A percentile compares a stretch with the other conserved stretches of the same genome.
phyloP scores from a whole-genome alignment of 805 yeast species.

The Yamadazyma ubonensis region DNA sequence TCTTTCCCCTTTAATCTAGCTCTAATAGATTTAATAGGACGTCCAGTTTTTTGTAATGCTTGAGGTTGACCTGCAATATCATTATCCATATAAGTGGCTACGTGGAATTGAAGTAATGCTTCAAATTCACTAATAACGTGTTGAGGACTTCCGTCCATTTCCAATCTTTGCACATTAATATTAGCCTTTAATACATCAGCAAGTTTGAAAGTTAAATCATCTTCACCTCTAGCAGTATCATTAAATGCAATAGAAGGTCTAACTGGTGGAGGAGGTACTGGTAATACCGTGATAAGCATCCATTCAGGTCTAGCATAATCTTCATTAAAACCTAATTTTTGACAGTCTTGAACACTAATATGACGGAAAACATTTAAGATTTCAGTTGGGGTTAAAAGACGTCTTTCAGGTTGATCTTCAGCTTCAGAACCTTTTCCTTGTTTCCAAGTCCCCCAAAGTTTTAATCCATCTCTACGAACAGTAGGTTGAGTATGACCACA shows the following conservation, averaged over 20 bases:
- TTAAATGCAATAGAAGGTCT: slow-evolving; percentile 98
- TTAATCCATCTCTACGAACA: slow-evolving; percentile 91
- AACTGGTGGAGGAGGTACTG: slow-evolving; percentile 99
- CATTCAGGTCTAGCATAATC: slow-evolving; percentile 99
- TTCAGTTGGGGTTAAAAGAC: slow-evolving; percentile 84
- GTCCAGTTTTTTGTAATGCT: slow-evolving; percentile 96
- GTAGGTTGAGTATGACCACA: slow-evolving; percentile 98
- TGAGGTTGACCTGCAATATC: slow-evolving; percentile 99
- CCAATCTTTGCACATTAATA: slow-evolving; percentile 93
- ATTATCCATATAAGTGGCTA: slow-evolving; percentile 99
- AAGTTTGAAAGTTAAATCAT: slow-evolving; percentile 94
- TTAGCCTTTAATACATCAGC: slow-evolving; percentile 97
- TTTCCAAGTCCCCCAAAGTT: slow-evolving; percentile 98
- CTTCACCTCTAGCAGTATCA: slow-evolving; percentile 98
- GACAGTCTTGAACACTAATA: slow-evolving; percentile 80
- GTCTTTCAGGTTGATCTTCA: slow-evolving; percentile 88
- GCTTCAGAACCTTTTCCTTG: slow-evolving; percentile 71
- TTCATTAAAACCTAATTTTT: slow-evolving; percentile 82
- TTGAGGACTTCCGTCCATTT: slow-evolving; percentile 98
- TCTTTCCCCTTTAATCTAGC: slow-evolving; percentile 99
- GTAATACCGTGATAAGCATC: slow-evolving; percentile 95
- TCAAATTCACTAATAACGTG: slow-evolving; percentile 97
- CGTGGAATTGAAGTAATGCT: slow-evolving; percentile 92
- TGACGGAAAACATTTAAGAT: slow-evolving; percentile 89
- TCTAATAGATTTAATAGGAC: slow-evolving; percentile 97